Conservation (phyloP, 495 filamentous ascomycete genomes). For the Aspergillus campestris region DNA sequence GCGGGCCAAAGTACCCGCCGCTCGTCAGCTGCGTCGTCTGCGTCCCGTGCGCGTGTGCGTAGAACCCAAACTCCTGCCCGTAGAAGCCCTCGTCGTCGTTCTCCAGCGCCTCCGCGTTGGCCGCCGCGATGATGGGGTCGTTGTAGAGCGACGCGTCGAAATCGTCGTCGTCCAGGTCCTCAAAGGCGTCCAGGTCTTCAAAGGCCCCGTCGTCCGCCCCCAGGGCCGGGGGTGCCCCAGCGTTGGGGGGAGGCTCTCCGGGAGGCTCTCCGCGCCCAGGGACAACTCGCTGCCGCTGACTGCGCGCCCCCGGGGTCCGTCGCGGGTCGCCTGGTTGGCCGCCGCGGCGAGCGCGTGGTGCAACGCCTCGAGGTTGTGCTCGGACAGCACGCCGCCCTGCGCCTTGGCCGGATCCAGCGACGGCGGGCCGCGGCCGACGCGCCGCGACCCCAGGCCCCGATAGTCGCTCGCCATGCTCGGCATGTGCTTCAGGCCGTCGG, state of each 20-base stretch:
- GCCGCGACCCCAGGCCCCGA: conserved; percentile 11
- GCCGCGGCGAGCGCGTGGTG: conserved; percentile 76
- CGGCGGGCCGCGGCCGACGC: conserved; percentile 21
- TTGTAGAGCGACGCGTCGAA: conserved; percentile 64
- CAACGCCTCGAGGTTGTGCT: conserved; percentile 61
- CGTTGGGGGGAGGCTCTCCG: conserved; percentile 26
- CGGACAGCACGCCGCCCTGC: conserved; percentile 35
- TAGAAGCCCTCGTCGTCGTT: conserved; percentile 91
- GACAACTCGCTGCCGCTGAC: conserved; percentile 37
- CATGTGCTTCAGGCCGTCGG: conserved; percentile 27
- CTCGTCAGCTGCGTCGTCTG: conserved; percentile 50
- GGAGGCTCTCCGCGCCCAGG: conserved; percentile 28
- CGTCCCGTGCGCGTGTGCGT: conserved; percentile 53
- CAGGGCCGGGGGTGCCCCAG: conserved; percentile 41
- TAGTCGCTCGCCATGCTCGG: conserved; percentile 37
- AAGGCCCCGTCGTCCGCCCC: conserved; percentile 35
- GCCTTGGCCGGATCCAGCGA: conserved; percentile 23
- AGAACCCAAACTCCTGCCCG: conserved; percentile 97
- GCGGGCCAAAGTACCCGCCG: conserved; percentile 86
- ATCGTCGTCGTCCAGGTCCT: conserved; percentile 44
- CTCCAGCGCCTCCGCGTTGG: conserved; percentile 88
- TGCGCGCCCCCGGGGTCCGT: conserved; percentile 56
- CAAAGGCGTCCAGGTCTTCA: conserved; percentile 37
- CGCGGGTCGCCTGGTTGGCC: conserved; percentile 61
- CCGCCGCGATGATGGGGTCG: conserved; percentile 85